Evolutionary conservation across 2,329 filamentous ascomycete genomes (phyloP), one percentile per base, ranked within the genome.

Genomic region (Pseudohalonectria lignicola): DNA sequence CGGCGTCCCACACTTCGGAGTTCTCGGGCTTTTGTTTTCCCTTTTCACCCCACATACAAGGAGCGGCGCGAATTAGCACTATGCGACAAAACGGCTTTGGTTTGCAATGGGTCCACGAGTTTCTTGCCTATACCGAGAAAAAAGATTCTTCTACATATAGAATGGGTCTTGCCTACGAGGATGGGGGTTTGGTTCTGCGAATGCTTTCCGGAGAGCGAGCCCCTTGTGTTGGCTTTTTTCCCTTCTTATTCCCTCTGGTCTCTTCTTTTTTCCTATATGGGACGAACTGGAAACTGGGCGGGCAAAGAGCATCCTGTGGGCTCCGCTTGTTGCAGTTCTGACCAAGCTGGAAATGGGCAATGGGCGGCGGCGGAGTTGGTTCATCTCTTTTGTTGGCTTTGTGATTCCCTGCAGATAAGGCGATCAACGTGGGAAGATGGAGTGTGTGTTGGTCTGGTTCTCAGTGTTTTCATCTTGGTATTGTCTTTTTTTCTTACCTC

Each of bases 61-160:
- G n/a, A n/a, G n/a, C n/a, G n/a, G n/a, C n/a, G n/a, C n/a, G n/a
- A n/a, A n/a, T n/a, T n/a, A n/a, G n/a, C n/a, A n/a, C n/a, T n/a
- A n/a, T n/a, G n/a, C n/a, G n/a, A n/a, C n/a, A n/a, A n/a, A n/a
- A n/a, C n/a, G n/a, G n/a, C n/a, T n/a, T n/a, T n/a, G n/a, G n/a
- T n/a, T n/a, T n/a, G n/a, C n/a, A n/a, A n/a, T n/a, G n/a, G n/a
- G n/a, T n/a, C n/a, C n/a, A n/a, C n/a, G n/a, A n/a, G n/a, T n/a
- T n/a, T n/a, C n/a, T n/a, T n/a, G n/a, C n/a, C n/a, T n/a, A n/a
- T n/a, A n/a, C n/a, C n/a, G 60, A 62, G 62, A 58, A 61, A 65
- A 65, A 67, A 62, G 52, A 60, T 55, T 54, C 58, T 56, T 57
- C 49, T 57, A 62, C 59, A 66, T 68, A 69, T 72, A 71, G 67